A percentile compares a stretch with the other conserved stretches of the same genome.
These are phyloP conservation scores for Russula dissimulans DNA, from an alignment of 768 basidiomycete species.

Conservation along the genomic window DNA sequence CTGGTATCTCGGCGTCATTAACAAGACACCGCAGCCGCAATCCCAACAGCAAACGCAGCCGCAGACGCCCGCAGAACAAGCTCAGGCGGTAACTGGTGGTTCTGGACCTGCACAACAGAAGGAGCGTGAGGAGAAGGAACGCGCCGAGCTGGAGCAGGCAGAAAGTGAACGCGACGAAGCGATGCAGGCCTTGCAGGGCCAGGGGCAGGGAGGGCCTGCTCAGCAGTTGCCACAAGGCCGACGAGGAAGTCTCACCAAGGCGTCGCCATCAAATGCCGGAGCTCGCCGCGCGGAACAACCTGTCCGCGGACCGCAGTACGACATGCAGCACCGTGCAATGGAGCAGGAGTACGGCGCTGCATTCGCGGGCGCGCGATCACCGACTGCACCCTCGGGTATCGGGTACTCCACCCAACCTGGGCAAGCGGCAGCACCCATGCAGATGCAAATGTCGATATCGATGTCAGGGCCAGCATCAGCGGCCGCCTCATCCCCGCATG, in stretches of 20 bases:
- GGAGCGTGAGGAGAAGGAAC: conserved; percentile 30
- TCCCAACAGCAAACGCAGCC: conserved; percentile 16
- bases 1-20: conserved; percentile 98
- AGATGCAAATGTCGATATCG: conserved; percentile 1
- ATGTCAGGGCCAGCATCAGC: conserved; percentile 27
- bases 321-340: conserved; percentile 89
- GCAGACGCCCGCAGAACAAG: conserved; percentile 21
- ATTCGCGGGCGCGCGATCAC: conserved; percentile 13
- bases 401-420: conserved; percentile 28
- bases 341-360: conserved; percentile 67
- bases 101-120: conserved; percentile 10
- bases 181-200: conserved; percentile 24
- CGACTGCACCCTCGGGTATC: neutral
- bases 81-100: conserved; percentile 15
- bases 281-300: conserved; percentile 73
- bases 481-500: conserved; percentile 28
- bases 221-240: conserved; percentile 36
- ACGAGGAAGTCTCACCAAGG: conserved; percentile 59
- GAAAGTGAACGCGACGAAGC: conserved; percentile 35
- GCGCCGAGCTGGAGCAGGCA: conserved; percentile 25
- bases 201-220: conserved; percentile 27
- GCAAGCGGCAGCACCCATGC: conserved; percentile 29
- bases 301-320: conserved; percentile 83
- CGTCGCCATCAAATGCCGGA: conserved; percentile 37
- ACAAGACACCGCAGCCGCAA: conserved; percentile 63